Evolutionary conservation across 1,139 yeast species (phyloP).

Genomic region (Scheffersomyces quercinus): DNA sequence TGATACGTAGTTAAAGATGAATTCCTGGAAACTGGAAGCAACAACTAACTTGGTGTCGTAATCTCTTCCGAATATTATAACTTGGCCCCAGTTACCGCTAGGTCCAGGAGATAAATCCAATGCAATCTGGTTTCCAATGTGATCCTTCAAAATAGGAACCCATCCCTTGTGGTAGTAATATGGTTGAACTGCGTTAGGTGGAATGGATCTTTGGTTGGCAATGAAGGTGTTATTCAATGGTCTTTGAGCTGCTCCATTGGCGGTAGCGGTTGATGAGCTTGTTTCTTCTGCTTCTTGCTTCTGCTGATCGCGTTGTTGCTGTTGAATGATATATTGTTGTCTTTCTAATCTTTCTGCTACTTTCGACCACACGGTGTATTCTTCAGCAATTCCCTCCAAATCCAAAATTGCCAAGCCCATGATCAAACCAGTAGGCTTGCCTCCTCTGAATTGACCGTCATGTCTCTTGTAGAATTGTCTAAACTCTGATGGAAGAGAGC

Average conservation of each 20-base stretch:
- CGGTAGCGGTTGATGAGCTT: constrained; percentile 16
- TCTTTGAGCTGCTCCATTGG: constrained; percentile 5
- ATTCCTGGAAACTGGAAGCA: constrained; percentile 58
- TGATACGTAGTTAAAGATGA: constrained; percentile 45
- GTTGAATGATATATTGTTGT: constrained; percentile 36
- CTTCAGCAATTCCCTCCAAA: constrained; percentile 69
- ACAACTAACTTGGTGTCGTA: constrained; percentile 62
- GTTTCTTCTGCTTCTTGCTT: constrained; percentile 12
- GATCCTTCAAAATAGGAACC: constrained; percentile 61
- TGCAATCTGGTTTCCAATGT: constrained; percentile 61
- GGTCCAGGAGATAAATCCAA: constrained; percentile 65
- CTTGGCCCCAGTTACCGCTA: constrained; percentile 60
- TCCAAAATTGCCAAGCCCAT: constrained; percentile 73
- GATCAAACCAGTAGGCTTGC: constrained; percentile 71
- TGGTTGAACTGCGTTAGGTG: constrained; percentile 57
- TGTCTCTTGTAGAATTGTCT: constrained; percentile 74
- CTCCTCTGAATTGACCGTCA: constrained; percentile 81
- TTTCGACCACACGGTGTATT: constrained; percentile 71
- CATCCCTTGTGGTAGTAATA: constrained; percentile 58
- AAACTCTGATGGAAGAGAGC: constrained; percentile 68
- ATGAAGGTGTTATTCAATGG: constrained; percentile 33
- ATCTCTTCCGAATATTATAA: constrained; percentile 64
- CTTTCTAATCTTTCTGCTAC: constrained; percentile 56
- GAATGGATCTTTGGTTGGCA: constrained; percentile 55
- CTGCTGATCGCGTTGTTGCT: constrained; percentile 25